Evolutionary conservation across 345 rosid genomes (phyloP).

Genomic region (Populus simonii): DNA sequence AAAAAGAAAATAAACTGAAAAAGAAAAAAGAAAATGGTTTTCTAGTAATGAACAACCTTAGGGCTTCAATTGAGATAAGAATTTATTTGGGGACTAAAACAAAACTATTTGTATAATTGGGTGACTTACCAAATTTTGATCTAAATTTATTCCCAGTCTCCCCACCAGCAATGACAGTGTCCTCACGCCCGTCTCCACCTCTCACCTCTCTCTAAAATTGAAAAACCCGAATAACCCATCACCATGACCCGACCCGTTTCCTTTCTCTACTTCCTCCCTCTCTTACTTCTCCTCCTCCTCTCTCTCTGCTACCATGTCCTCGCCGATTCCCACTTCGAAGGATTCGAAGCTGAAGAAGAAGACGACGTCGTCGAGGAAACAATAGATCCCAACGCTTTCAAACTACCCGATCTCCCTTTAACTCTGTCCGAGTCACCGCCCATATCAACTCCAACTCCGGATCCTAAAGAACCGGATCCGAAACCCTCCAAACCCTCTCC

Average conservation of each 20-base stretch:
- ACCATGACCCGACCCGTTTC: constrained; percentile 18
- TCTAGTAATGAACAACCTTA: no score
- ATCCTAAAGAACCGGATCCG: constrained; percentile 7
- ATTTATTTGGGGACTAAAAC: no score
- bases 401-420: constrained; percentile 44
- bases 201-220: not conserved
- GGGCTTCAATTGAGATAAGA: no score
- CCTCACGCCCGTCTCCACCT: not conserved
- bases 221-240: not conserved
- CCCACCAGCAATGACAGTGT: no score
- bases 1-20: no score
- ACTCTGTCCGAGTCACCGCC: constrained; percentile 47
- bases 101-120: no score
- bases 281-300: constrained; percentile 33
- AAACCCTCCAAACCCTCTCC: constrained; percentile 29
- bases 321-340: constrained; percentile 86
- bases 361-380: constrained; percentile 39
- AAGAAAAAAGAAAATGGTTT: no score
- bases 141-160: no score
- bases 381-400: constrained; percentile 39
- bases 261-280: constrained; percentile 24
- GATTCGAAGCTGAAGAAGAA: constrained; percentile 88
- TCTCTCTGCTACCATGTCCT: constrained; percentile 12
- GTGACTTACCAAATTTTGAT: no score
- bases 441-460: constrained; percentile 10